Conservation (phyloP, 1,139 yeast species). For the Geotrichum candidum region DNA sequence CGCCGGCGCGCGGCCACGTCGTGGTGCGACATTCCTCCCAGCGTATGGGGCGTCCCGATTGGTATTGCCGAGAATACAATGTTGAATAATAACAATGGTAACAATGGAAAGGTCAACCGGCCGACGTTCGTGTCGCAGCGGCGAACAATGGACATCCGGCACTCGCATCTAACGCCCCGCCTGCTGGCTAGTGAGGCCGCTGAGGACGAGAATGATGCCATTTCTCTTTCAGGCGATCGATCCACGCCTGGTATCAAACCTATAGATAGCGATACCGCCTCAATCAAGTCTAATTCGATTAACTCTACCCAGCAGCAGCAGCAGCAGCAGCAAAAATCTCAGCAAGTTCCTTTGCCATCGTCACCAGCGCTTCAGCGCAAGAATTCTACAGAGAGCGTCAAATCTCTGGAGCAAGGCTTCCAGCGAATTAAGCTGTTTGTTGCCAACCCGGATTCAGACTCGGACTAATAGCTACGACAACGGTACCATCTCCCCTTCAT, state of each 20-base stretch:
- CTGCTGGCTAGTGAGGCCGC: constrained; percentile 74
- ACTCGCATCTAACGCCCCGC: constrained; percentile 67
- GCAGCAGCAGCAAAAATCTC: not conserved
- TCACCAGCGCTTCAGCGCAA: constrained; percentile 11
- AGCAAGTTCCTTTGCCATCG: not conserved
- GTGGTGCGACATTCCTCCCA: constrained; percentile 47
- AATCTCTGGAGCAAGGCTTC: constrained; percentile 38
- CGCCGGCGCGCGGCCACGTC: constrained; percentile 51
- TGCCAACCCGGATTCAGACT: constrained; percentile 58
- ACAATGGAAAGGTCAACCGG: not conserved
- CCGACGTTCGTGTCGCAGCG: not conserved
- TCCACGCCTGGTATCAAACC: constrained; percentile 13
- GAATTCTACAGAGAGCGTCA: constrained; percentile 24
- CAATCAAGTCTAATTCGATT: constrained; percentile 69
- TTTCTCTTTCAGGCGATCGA: not conserved
- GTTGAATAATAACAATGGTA: not conserved
- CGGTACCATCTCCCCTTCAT: no score
- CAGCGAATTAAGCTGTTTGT: constrained; percentile 48
- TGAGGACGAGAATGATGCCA: constrained; percentile 37
- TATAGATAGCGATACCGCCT: constrained; percentile 25
- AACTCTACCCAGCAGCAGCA: constrained; percentile 33
- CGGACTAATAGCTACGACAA: constrained; percentile 1
- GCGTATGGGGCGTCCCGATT: constrained; percentile 58
- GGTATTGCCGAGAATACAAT: constrained; percentile 45
- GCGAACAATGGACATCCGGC: constrained; percentile 42